phyloP scores from a whole-genome alignment of 192 early-diverging fungal genomes.

The Coemansia sp. region DNA sequence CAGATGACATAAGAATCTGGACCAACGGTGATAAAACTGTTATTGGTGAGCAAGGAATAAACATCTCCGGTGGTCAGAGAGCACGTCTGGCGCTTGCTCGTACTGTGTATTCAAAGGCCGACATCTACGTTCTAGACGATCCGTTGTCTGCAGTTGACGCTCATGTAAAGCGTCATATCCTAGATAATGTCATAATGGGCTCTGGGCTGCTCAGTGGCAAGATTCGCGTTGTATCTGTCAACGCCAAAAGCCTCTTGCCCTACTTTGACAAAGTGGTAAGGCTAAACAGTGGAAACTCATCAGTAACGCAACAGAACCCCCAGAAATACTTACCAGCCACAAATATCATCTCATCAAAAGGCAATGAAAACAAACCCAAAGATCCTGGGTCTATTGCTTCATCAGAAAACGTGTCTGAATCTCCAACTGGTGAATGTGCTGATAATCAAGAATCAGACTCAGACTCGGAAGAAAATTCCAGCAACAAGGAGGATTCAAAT shows the following conservation, averaged over 20 bases:
- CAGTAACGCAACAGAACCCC: slow-evolving; percentile 47
- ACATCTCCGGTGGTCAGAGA: slow-evolving; percentile 73
- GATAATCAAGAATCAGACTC: slow-evolving; percentile 47
- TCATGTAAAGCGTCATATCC: slow-evolving; percentile 61
- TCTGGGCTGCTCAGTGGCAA: slow-evolving; percentile 54
- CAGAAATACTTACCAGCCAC: slow-evolving; percentile 34
- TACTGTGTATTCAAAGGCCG: slow-evolving; percentile 64
- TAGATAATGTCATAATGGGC: too few relatives aligned
- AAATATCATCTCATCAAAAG: not conserved
- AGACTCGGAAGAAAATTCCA: slow-evolving; percentile 60
- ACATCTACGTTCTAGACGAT: slow-evolving; percentile 71
- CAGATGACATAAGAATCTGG: slow-evolving; percentile 63
- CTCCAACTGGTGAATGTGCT: not conserved
- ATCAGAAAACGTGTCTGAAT: not conserved
- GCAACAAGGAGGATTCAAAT: slow-evolving; percentile 45
- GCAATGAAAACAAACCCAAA: not conserved
- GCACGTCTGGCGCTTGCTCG: too few relatives aligned
- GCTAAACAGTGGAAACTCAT: slow-evolving; percentile 4
- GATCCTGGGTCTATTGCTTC: not conserved
- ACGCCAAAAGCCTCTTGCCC: slow-evolving; percentile 21
- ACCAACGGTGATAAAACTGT: slow-evolving; percentile 66
- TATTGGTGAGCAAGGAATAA: slow-evolving; percentile 68
- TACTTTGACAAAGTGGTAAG: slow-evolving; percentile 22
- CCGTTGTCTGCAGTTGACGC: slow-evolving; percentile 70
- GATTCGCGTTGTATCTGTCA: slow-evolving; percentile 48